phyloP scores from a whole-genome alignment of 192 early-diverging fungal species.

The Entomortierella lignicola region DNA sequence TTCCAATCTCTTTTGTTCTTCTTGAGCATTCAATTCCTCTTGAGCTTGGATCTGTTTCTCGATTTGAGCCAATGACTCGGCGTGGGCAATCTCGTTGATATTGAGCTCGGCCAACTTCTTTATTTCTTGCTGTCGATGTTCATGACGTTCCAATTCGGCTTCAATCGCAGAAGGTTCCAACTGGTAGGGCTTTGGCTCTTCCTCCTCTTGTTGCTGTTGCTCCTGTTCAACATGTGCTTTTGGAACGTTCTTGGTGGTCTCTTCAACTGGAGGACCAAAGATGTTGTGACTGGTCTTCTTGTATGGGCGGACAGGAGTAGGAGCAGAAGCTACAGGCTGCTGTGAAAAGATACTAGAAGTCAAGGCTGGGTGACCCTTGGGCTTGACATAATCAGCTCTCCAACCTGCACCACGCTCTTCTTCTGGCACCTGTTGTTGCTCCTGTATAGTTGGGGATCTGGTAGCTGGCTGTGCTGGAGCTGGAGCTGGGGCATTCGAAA shows the following conservation, averaged over 20 bases:
- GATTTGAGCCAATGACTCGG: neutral
- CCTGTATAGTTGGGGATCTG: neutral
- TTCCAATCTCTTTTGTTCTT: neutral
- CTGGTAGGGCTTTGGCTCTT: neutral
- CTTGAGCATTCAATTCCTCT: conserved; percentile 16
- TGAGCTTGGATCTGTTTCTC: conserved; percentile 17
- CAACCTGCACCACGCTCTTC: conserved; percentile 43
- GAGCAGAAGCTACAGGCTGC: neutral
- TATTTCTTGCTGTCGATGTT: conserved; percentile 15
- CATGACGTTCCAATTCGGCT: conserved; percentile 27
- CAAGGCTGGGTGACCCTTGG: conserved; percentile 48
- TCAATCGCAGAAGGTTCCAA: conserved; percentile 27
- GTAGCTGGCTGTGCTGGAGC: too few relatives aligned
- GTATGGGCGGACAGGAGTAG: conserved; percentile 6
- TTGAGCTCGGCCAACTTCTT: neutral
- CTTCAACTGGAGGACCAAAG: conserved; percentile 25
- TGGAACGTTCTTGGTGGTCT: neutral
- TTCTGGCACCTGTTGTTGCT: conserved; percentile 3
- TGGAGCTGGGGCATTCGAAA: conserved; percentile 3
- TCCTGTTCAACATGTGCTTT: too few relatives aligned
- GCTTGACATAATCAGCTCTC: conserved; percentile 43
- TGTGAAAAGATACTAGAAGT: conserved; percentile 31
- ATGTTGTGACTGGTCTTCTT: conserved; percentile 51
- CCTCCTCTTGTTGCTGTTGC: neutral
- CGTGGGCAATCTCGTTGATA: neutral